Base-by-base conservation (phyloP, 768 basidiomycete species). In the Suillus cothurnatus region DNA sequence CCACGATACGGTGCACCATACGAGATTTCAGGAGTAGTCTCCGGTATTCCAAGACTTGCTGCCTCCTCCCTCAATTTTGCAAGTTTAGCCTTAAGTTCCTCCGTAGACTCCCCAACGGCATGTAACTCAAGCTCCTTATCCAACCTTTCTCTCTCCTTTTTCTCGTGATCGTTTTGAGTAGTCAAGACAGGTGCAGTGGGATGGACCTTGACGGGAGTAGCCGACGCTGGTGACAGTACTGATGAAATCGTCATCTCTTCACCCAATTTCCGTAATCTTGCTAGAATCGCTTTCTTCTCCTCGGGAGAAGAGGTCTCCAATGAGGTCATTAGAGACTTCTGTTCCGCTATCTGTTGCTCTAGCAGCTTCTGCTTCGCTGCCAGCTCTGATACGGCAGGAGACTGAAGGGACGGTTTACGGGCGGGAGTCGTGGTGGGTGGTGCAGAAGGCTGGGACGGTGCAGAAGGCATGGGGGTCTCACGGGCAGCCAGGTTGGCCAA, bases 91-190 rank as follows among this genome's bases (percentile, higher is more conserved):
- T 90, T 87, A 65, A 94, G 77, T 62, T 88, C 87, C 70, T 91
- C 92, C 23, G 89, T 87, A 53, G 78, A 87, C 71, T 84, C 81
- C 15, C 79, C 81, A 6, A 69, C 74, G 1, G 74, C 74, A 71
- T 88, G 86, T 75, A 87, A 78, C 69, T 94, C 93, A n/a, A 95
- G 80, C 74, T 97, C 94, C 74, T 88, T 89, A 75, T 96, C 94
- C 70, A 95, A 75, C 68, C 83, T 80, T 63, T 92, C 90, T 64
- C 80, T 83, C 75, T 90, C 86, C 73, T 83, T 81, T 66, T 79
- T 80, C 68, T 88, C 84, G 1, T 79, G 80, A 38, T 88, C 86
- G 23, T 77, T 79, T 28, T 70, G 69, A 36, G 69, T 64, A 0
- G 76, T 63, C n/a, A 17, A 17, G 34, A 70, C 64, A 41, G 75